These are phyloP conservation scores for Mortierella sp. DNA, from an alignment of 371 early-diverging fungal species.

Conservation along the genomic window DNA sequence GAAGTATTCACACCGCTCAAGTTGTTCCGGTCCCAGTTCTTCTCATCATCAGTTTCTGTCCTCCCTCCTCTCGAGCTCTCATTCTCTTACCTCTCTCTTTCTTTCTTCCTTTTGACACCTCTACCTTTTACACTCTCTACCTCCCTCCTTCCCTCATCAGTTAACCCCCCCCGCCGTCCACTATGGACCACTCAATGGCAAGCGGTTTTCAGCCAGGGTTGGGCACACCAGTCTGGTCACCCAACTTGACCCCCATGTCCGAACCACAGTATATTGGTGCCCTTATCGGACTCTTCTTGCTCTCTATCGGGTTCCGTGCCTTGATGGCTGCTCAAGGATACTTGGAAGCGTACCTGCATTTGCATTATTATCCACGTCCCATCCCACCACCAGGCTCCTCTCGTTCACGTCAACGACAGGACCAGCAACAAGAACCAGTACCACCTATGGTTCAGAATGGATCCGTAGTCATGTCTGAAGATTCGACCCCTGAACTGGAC, in stretches of 20 bases:
- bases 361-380: conserved; percentile 47
- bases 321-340: conserved; percentile 63
- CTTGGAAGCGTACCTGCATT: conserved; percentile 55
- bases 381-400: too few relatives aligned
- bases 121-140: too few relatives aligned
- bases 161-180: too few relatives aligned
- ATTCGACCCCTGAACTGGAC: too few relatives aligned
- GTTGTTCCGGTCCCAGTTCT: too few relatives aligned
- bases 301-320: conserved; percentile 61
- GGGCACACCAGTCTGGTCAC: conserved; percentile 36
- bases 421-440: not conserved
- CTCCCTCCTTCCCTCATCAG: too few relatives aligned
- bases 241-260: conserved; percentile 38
- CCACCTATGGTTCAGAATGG: too few relatives aligned
- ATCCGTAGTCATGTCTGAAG: too few relatives aligned
- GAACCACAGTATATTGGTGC: conserved; percentile 68
- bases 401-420: not conserved
- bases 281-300: conserved; percentile 63
- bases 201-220: conserved; percentile 30
- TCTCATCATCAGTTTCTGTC: too few relatives aligned
- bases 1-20: too few relatives aligned
- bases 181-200: conserved; percentile 29
- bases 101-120: not conserved
- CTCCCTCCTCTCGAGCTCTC: too few relatives aligned
- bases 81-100: not conserved